These are phyloP conservation scores for Leptodermis oblonga DNA, from an alignment of 257 asterid genomes.

Conservation along the genomic window DNA sequence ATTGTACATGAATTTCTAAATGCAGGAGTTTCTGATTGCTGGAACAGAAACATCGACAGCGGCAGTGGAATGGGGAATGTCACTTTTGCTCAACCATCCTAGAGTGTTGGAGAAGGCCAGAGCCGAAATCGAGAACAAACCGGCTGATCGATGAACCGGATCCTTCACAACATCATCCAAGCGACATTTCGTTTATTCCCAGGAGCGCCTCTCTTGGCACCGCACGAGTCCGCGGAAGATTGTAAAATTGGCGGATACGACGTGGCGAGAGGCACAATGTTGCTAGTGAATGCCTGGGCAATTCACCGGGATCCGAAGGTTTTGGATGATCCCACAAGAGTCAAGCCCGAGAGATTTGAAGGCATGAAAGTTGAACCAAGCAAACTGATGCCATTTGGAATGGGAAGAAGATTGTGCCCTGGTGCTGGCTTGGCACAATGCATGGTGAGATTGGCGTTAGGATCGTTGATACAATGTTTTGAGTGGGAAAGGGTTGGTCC, in stretches of 20 bases:
- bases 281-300: too few relatives aligned
- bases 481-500: constrained; percentile 5
- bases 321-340: constrained; percentile 23
- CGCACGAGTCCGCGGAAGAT: too few relatives aligned
- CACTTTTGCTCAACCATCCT: neutral
- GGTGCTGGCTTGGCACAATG: neutral
- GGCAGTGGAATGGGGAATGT: neutral
- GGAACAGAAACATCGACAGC: neutral
- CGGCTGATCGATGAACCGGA: too few relatives aligned
- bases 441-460: neutral
- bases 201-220: too few relatives aligned
- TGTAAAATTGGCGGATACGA: too few relatives aligned
- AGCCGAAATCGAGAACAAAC: neutral
- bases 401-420: constrained; percentile 11
- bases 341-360: constrained; percentile 28
- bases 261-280: too few relatives aligned
- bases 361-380: neutral
- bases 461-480: too few relatives aligned
- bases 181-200: too few relatives aligned
- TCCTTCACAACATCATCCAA: too few relatives aligned
- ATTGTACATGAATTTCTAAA: too few relatives aligned
- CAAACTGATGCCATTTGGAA: neutral
- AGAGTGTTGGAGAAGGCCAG: neutral
- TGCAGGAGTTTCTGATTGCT: neutral
- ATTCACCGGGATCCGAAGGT: constrained; percentile 13